Evolutionary conservation across 1,284 basidiomycete species (phyloP).

Genomic region (Marasmius sp.): DNA sequence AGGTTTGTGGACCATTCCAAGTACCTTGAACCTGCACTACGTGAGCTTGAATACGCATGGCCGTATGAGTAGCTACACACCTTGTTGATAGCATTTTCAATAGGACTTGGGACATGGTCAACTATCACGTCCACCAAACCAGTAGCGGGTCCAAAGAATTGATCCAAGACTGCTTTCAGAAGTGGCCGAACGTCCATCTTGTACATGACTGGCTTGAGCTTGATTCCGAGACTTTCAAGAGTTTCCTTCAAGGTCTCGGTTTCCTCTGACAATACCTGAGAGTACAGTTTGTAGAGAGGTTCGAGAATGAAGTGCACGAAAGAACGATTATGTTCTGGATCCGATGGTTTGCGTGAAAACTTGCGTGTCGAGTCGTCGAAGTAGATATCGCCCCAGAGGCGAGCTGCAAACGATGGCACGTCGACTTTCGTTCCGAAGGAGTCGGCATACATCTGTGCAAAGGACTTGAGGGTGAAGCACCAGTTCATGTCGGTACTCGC

Average conservation of each 20-base stretch:
- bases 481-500: slow-evolving; percentile 96
- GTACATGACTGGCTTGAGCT: slow-evolving; percentile 90
- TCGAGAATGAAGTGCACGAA: slow-evolving; percentile 98
- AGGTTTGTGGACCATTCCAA: slow-evolving; percentile 85
- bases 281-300: slow-evolving; percentile 97
- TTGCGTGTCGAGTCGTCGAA: slow-evolving; percentile 84
- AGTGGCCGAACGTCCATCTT: slow-evolving; percentile 98
- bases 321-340: slow-evolving; percentile 80
- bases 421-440: slow-evolving; percentile 77
- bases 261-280: slow-evolving; percentile 91
- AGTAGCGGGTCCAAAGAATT: slow-evolving; percentile 91
- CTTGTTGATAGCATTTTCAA: slow-evolving; percentile 71
- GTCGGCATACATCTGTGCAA: slow-evolving; percentile 96
- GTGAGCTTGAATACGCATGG: neutral
- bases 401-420: slow-evolving; percentile 70
- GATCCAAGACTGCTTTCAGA: slow-evolving; percentile 89
- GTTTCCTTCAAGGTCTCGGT: slow-evolving; percentile 82
- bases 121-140: slow-evolving; percentile 94
- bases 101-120: slow-evolving; percentile 85
- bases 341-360: slow-evolving; percentile 83
- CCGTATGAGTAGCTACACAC: slow-evolving; percentile 34
- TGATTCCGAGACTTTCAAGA: slow-evolving; percentile 79
- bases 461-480: slow-evolving; percentile 94
- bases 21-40: slow-evolving; percentile 66
- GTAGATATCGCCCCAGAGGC: slow-evolving; percentile 99